A percentile compares a stretch with the other conserved stretches of the same genome.
These are phyloP conservation scores for Leucogyrophana mollusca DNA, from an alignment of 768 basidiomycete species.

Conservation along the genomic window DNA sequence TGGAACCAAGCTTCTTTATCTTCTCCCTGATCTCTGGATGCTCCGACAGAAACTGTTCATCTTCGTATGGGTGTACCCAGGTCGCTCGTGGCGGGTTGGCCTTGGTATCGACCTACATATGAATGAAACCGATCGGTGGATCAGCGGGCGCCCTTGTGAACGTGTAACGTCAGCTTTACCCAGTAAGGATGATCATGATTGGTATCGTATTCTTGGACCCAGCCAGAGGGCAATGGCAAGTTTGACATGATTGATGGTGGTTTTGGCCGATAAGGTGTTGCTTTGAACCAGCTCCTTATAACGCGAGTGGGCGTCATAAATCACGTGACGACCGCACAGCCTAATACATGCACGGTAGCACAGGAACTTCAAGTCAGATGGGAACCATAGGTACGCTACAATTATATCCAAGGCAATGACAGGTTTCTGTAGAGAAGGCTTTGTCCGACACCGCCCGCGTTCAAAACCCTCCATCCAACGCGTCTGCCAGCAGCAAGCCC, in stretches of 20 bases:
- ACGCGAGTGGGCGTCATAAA: too few species aligned
- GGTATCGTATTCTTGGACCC: constrained; percentile 50
- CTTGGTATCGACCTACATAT: constrained; percentile 52
- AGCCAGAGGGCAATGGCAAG: constrained; percentile 53
- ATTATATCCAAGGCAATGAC: too few species aligned
- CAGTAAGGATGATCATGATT: constrained; percentile 46
- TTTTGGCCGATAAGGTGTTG: neutral
- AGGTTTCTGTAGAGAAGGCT: too few species aligned
- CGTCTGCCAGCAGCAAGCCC: constrained; percentile 40
- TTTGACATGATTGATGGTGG: constrained; percentile 21
- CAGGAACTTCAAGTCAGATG: neutral
- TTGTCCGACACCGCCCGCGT: constrained; percentile 9
- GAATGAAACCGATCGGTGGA: neutral
- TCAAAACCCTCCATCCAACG: constrained; percentile 32
- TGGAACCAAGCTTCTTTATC: constrained; percentile 13
- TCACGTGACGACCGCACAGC: too few species aligned
- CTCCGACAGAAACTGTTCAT: constrained; percentile 51
- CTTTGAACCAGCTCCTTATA: too few species aligned
- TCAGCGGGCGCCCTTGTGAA: neutral
- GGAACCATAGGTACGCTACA: too few species aligned
- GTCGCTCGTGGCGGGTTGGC: constrained; percentile 58
- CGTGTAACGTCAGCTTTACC: constrained; percentile 28
- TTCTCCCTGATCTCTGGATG: constrained; percentile 47
- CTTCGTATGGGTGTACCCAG: constrained; percentile 66
- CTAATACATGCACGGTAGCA: neutral